phyloP scores from a whole-genome alignment of 2,329 filamentous ascomycete genomes.

The Corynespora cassiicola region DNA sequence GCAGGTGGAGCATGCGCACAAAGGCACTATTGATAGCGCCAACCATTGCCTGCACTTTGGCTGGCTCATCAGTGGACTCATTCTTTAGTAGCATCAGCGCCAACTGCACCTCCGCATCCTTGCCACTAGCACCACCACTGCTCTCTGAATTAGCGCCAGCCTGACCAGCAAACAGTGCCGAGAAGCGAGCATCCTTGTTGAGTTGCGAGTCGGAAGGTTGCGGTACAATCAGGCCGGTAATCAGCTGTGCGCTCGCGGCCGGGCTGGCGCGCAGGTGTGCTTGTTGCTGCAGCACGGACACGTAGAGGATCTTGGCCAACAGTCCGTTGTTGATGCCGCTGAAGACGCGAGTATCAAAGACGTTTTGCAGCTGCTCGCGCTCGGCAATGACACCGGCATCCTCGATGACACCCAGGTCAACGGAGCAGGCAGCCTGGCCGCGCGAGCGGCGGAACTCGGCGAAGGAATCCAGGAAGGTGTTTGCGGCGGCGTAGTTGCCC shows the following conservation, averaged over 20 bases:
- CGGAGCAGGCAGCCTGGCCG: constrained; percentile 3
- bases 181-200: constrained; percentile 7
- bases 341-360: constrained; percentile 1
- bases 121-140: background rate
- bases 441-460: constrained; percentile 16
- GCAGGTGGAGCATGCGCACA: constrained; percentile 5
- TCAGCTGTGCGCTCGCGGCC: constrained; percentile 5
- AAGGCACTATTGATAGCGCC: constrained; percentile 11
- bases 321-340: constrained; percentile 10
- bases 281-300: constrained; percentile 14
- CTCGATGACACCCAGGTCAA: constrained; percentile 15
- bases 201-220: constrained; percentile 4
- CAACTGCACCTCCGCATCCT: constrained; percentile 3
- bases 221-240: constrained; percentile 6
- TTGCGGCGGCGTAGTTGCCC: constrained; percentile 28
- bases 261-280: background rate
- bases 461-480: constrained; percentile 27
- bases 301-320: constrained; percentile 14
- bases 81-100: constrained; percentile 2
- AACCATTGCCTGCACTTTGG: constrained; percentile 4
- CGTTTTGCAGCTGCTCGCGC: constrained; percentile 3
- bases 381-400: constrained; percentile 11
- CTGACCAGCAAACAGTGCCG: constrained; percentile 6
- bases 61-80: constrained; percentile 1
- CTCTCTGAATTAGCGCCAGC: background rate